Evolutionary conservation across 202 grass and related monocot species (phyloP), one percentile per base, ranked within the genome.

Genomic region (Carex arenaria): DNA sequence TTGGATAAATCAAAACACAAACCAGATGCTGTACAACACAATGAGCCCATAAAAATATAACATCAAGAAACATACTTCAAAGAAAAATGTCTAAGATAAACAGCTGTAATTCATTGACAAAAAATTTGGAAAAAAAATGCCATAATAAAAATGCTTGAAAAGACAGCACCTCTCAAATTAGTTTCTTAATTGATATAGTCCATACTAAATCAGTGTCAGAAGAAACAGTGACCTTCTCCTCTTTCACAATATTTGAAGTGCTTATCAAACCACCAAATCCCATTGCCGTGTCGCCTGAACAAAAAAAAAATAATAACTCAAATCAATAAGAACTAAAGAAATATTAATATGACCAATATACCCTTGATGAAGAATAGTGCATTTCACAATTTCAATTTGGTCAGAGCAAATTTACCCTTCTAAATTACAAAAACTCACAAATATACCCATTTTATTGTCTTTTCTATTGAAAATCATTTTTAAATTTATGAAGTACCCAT

Each of bases 141-240:
- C 20, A 67, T 1, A 67, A 82, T 57, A 74, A 1, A 43, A 78
- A 17, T 60, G 47, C 52, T 51, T 52, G 10, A 74, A 74, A 83
- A 60, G 45, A 67, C 23, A 7, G 11, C 2, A 43, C 12, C 10
- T 56, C 52, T 79, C 75, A 13, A 93, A 74, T 60, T 22, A 49
- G 42, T 22, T 90, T 83, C 61, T 77, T 85, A 28, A 98, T 86
- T 0, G 93, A 98, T 90, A 89, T 95, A 40, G 95, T 98, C 93
- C 95, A 98, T 20, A 98, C 75, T 82, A 98, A 86, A 89, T 98
- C 93, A 85, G 89, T 71, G 88, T 93, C 92, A 62, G 95, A 98
- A 40, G 54, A 82, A 71, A 98, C 85, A 0, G 87, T 93, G 30
- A 95, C 80, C 73, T 73, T 91, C 47, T 91, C 88, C 5, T 87